Evolutionary conservation across 1,139 yeast species (phyloP).

Genomic region (Arxiozyma telluris): DNA sequence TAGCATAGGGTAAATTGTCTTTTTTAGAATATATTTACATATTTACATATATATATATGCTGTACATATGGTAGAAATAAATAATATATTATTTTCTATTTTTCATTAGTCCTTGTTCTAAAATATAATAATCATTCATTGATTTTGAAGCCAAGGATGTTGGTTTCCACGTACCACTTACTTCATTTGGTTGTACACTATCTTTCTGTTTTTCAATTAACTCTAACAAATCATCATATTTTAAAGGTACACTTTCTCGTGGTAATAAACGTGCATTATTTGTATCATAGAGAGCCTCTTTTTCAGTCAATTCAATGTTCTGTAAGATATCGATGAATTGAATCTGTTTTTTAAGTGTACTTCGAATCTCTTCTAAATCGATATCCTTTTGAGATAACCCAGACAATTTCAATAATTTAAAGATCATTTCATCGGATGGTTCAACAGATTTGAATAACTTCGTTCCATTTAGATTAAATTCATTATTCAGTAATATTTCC

Average conservation of each 20-base stretch:
- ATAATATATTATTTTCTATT: not conserved
- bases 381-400: not conserved
- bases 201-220: not conserved
- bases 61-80: not conserved
- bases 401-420: not conserved
- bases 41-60: not conserved
- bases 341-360: slow-evolving; percentile 39
- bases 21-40: not conserved
- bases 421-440: not conserved
- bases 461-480: not conserved
- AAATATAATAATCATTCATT: not conserved
- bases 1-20: not conserved
- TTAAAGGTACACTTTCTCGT: slow-evolving; percentile 17
- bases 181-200: not conserved
- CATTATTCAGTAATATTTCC: not conserved
- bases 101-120: not conserved
- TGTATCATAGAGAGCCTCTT: slow-evolving; percentile 13
- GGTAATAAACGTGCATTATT: slow-evolving; percentile 19
- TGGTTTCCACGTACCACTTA: not conserved
- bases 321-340: slow-evolving; percentile 40
- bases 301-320: slow-evolving; percentile 11
- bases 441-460: slow-evolving; percentile 3
- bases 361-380: slow-evolving; percentile 8
- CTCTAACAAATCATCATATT: slow-evolving; percentile 26
- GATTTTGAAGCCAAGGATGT: not conserved